Evolutionary conservation across 768 basidiomycete species (phyloP).

Genomic region (Mycena floridula): DNA sequence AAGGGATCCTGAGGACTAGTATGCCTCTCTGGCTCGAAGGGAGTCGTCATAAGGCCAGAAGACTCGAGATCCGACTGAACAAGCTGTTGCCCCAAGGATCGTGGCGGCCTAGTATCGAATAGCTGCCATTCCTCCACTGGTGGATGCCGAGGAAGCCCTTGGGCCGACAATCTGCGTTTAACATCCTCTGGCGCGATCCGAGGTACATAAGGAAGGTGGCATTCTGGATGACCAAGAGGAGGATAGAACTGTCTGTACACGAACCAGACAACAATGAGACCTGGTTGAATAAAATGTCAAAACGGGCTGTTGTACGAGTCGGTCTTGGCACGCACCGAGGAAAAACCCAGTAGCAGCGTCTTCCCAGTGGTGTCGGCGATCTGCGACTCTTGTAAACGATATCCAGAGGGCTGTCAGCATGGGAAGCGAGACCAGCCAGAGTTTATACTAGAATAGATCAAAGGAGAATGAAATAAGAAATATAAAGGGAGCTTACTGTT

Average conservation of each 20-base stretch:
- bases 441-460: conserved; percentile 10
- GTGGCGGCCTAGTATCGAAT: neutral
- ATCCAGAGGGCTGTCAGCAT: conserved; percentile 15
- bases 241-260: conserved; percentile 20
- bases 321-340: conserved; percentile 5
- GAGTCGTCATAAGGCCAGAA: neutral
- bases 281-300: no score
- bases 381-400: conserved; percentile 17
- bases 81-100: neutral
- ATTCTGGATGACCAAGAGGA: conserved; percentile 15
- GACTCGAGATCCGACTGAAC: neutral
- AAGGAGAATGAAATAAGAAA: neutral
- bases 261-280: conserved; percentile 10
- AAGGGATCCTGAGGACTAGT: no score
- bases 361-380: conserved; percentile 17
- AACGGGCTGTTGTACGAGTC: no score
- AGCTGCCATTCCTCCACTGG: neutral
- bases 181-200: neutral
- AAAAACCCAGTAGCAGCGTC: conserved; percentile 16
- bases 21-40: neutral
- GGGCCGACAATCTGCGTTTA: neutral
- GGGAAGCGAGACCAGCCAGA: conserved; percentile 17
- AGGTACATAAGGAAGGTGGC: conserved; percentile 12
- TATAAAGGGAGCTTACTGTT: conserved; percentile 8
- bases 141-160: neutral